Evolutionary conservation across 2,329 filamentous ascomycete genomes (phyloP), one percentile per base, ranked within the genome.

Genomic region (Paraphoma sp.): DNA sequence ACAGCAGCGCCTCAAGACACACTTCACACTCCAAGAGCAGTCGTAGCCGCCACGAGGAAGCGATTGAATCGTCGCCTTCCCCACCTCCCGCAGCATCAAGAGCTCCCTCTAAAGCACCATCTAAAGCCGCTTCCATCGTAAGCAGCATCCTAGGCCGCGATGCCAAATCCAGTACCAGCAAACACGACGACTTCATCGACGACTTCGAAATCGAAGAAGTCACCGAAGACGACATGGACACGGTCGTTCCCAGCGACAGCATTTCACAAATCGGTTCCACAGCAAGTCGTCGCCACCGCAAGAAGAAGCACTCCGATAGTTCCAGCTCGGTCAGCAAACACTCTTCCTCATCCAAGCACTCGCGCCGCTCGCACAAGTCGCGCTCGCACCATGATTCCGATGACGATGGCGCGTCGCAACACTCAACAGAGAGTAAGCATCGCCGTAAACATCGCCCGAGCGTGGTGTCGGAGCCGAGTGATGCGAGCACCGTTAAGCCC

Each of bases 211-310:
- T 73, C 43, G 71, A 72, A n/a, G 67, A 74, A 17, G 40, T 69
- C 28, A 67, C 64, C 17, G 65, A 68, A 46, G 61, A 66, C 10
- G 76, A 82, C 53, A 67, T 69, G 48, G 79, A 79, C 57, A 82
- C 80, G 4, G 77, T 83, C 1, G 75, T 78, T 2, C 81, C 81
- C 1, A 79, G 80, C 56, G 81, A 83, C 56, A 80, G 77, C 51
- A 81, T 83, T 57, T 81, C 78, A 12, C 78, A 81, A 43, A 65
- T 62, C 23, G 71, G 71, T 9, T 71, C 68, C 1, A 67, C 67
- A 14, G 63, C 63, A 16, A 59, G 64, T 14, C 66, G 76, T 73
- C 68, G 74, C 53, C 69, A 67, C 28, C 69, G 73, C 49, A 53
- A 40, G 44, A 57, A 56, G 42, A 62, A 62, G 41, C 50, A 68